These are phyloP conservation scores for Castanea sativa DNA, from an alignment of 306 rosid species.

Conservation along the genomic window DNA sequence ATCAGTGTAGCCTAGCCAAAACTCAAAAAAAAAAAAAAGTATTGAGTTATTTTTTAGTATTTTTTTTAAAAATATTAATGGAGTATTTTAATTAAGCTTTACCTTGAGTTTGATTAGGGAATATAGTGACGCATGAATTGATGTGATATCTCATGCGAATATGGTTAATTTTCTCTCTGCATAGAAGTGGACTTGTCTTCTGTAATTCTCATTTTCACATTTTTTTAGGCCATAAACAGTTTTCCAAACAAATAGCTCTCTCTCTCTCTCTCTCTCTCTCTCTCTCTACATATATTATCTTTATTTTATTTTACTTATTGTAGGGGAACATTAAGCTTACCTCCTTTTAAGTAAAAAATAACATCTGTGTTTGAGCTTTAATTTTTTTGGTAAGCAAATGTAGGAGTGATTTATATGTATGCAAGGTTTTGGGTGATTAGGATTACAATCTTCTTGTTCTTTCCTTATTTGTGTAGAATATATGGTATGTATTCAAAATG, in stretches of 20 bases:
- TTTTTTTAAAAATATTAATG: background rate
- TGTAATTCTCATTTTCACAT: background rate
- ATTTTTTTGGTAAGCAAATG: background rate
- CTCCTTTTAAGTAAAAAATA: background rate
- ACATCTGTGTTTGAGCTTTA: background rate
- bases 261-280: background rate
- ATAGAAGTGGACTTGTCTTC: background rate
- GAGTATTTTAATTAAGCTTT: background rate
- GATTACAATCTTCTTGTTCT: background rate
- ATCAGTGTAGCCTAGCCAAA: background rate
- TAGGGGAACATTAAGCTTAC: background rate
- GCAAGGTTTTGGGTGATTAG: constrained; percentile 5
- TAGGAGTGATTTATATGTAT: background rate
- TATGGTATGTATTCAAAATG: background rate
- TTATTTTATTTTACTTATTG: too few relatives aligned
- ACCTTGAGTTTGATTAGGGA: constrained; percentile 14
- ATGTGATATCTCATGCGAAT: constrained; percentile 32
- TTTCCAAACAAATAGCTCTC: constrained; percentile 2
- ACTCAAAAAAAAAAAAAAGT: background rate
- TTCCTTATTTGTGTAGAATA: background rate
- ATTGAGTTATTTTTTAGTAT: background rate
- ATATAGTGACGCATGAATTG: constrained; percentile 27
- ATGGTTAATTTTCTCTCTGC: constrained; percentile 19
- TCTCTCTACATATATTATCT: background rate
- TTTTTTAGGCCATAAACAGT: background rate